phyloP scores from a whole-genome alignment of 257 asterid species.

The Nicotiana sylvestris region DNA sequence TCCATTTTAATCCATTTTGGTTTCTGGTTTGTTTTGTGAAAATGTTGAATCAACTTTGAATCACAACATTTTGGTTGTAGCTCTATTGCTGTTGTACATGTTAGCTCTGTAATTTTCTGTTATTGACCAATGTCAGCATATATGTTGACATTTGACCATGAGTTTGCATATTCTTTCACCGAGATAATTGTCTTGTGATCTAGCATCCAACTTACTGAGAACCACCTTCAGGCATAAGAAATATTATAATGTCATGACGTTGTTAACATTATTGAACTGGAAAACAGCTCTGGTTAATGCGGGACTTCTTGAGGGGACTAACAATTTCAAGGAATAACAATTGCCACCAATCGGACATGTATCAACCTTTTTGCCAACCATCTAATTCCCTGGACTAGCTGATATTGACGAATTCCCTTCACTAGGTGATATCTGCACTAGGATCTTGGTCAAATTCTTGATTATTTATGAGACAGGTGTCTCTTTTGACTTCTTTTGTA shows the following conservation, averaged over 20 bases:
- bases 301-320: not conserved
- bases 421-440: not conserved
- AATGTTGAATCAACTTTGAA: not conserved
- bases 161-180: not conserved
- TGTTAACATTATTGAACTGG: not conserved
- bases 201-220: not conserved
- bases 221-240: not conserved
- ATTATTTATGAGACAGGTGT: not conserved
- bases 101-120: not conserved
- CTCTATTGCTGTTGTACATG: not conserved
- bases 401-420: not conserved
- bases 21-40: not conserved
- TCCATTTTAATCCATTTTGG: not conserved
- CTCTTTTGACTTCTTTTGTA: not conserved
- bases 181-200: slow-evolving; percentile 10
- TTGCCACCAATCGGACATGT: not conserved
- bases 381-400: slow-evolving; percentile 1
- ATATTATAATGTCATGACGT: not conserved
- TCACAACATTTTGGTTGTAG: not conserved
- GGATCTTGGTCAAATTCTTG: not conserved
- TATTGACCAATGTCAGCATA: not conserved
- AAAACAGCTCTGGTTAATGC: not conserved
- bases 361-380: not conserved
- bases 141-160: slow-evolving; percentile 5
- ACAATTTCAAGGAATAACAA: not conserved